Evolutionary conservation across 192 early-diverging fungal genomes (phyloP), one percentile per base, ranked within the genome.

Genomic region (Endogone sp.): DNA sequence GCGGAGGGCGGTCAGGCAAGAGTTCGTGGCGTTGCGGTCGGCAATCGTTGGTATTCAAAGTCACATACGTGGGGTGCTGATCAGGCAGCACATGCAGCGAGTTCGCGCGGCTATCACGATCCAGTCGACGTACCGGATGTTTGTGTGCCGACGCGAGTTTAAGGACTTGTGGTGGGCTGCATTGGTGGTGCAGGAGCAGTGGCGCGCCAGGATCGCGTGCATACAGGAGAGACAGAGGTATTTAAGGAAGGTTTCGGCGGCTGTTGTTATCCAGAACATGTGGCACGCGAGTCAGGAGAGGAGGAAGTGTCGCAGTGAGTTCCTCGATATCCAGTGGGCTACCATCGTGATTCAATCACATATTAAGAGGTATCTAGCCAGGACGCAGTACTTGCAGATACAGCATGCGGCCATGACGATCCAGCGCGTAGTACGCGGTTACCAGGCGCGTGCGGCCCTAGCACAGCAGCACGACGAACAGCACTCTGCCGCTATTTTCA

Each of bases 261-360:
- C 76, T 0, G 54, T 66, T 9, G 54, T 67, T 3, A 66, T 77
- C 21, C 76, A 77, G 31, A 20, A 69, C 13, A 65, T 20, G n/a
- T 70, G 76, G 76, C 26, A 71, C 24, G 76, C 76, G 3, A 26
- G 70, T 2, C 24, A 56, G 58, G 62, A 68, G 26, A 62, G 66
- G 10, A 65, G 76, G 26, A 63, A 44, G n/a, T 71, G 62, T 16
- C 76, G 60, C 2, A 29, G 66, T 13, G 31, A 60, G n/a, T 77
- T 67, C 37, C 60, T 62, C 22, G 22, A 32, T 2, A 70, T 54
- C 4, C 71, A 71, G 4, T 44, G 28, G 0, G 6, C 44, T 0
- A 27, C 66, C 32, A 58, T 77, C 54, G 71, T 67, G 2, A 73
- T 58, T 29, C 76, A 77, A 29, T 24, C 76, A 24, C 76, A 77